Evolutionary conservation across 2,329 filamentous ascomycete species (phyloP).

Genomic region (Botryosphaeria agaves): DNA sequence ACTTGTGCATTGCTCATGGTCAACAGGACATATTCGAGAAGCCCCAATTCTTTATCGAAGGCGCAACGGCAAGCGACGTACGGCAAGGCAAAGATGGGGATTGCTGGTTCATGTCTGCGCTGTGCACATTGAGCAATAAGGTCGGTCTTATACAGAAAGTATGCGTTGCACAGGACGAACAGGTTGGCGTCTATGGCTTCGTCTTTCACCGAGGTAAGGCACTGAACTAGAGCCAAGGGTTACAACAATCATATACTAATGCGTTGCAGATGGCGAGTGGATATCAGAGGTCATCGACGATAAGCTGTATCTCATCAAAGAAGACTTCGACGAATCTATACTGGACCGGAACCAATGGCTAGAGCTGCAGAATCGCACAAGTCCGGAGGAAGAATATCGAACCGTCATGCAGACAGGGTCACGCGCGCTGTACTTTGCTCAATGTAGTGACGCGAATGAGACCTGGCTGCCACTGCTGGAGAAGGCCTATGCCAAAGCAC

Average conservation of each 20-base stretch:
- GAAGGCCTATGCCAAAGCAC: constrained; percentile 72
- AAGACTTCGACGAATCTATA: constrained; percentile 59
- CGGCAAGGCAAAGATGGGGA: constrained; percentile 64
- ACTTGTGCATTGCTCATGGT: too few relatives aligned
- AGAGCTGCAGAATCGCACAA: constrained; percentile 52
- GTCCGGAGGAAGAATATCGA: constrained; percentile 54
- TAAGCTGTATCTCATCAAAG: constrained; percentile 69
- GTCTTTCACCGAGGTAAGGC: constrained; percentile 52
- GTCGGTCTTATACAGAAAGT: constrained; percentile 52
- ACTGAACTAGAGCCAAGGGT: too few relatives aligned
- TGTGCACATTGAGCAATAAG: constrained; percentile 63
- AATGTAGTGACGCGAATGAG: constrained; percentile 59
- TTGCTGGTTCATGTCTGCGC: constrained; percentile 71
- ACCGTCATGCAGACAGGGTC: constrained; percentile 59
- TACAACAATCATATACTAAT: too few relatives aligned
- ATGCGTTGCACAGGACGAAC: constrained; percentile 55
- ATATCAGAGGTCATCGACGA: constrained; percentile 84
- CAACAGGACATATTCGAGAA: constrained; percentile 58
- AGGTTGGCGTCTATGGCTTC: constrained; percentile 69
- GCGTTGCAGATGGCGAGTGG: constrained; percentile 67
- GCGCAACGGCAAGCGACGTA: constrained; percentile 60
- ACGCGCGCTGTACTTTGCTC: constrained; percentile 61
- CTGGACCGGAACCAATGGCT: constrained; percentile 59
- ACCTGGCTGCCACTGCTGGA: constrained; percentile 70
- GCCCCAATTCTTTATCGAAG: constrained; percentile 62